Conservation (phyloP, 345 rosid genomes). For the Psidium guajava region DNA sequence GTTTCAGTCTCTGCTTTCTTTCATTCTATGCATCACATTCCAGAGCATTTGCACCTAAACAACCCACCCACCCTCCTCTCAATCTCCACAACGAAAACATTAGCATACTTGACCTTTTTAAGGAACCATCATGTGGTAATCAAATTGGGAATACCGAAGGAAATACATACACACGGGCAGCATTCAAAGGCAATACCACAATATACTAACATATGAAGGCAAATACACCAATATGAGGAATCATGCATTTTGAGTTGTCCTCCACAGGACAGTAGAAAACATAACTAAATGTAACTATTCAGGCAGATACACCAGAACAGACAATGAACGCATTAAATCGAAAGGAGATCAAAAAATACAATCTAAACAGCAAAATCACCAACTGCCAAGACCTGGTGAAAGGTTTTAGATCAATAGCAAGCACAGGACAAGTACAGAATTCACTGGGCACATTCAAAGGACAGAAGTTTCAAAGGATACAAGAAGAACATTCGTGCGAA, state of each 20-base stretch:
- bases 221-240: neutral
- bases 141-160: neutral
- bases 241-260: neutral
- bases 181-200: neutral
- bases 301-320: neutral
- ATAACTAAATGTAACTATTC: neutral
- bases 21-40: neutral
- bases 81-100: neutral
- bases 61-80: neutral
- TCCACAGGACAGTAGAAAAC: neutral
- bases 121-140: neutral
- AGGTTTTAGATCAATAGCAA: neutral
- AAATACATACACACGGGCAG: neutral
- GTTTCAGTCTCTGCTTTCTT: neutral
- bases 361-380: neutral
- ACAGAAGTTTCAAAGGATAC: neutral
- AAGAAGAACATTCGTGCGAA: neutral
- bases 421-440: neutral
- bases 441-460: neutral
- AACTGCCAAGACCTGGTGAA: neutral
- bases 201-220: neutral
- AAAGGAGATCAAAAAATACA: neutral
- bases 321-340: neutral
- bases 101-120: neutral
- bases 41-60: neutral